phyloP scores from a whole-genome alignment of 2,329 filamentous ascomycete species.

The Elsinoe batatas region DNA sequence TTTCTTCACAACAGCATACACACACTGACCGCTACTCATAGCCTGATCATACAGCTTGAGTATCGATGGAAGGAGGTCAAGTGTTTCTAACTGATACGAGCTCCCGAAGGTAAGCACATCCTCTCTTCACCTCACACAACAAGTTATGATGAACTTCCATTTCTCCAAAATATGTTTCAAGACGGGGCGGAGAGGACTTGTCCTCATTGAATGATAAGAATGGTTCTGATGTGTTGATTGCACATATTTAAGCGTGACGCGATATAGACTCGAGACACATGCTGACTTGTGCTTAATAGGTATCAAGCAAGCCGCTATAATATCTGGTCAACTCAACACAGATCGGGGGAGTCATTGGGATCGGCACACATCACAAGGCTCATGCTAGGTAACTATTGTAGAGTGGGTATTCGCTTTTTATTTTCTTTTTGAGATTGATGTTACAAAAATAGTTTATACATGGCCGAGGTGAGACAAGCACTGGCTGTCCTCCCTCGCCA shows the following conservation, averaged over 20 bases:
- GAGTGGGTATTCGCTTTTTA: conserved; percentile 11
- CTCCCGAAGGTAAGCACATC: background rate
- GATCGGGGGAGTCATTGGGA: too few species aligned
- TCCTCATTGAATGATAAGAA: conserved; percentile 14
- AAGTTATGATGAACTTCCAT: conserved; percentile 15
- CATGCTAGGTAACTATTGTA: background rate
- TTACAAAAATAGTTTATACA: conserved; percentile 9
- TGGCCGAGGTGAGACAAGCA: background rate
- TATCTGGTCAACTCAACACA: too few species aligned
- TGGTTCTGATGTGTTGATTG: conserved; percentile 2
- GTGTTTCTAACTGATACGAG: too few species aligned
- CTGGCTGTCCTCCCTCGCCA: background rate
- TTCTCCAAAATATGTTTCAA: conserved; percentile 17
- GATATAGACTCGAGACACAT: too few species aligned
- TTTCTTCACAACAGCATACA: background rate
- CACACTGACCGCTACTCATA: background rate
- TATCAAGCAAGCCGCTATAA: background rate
- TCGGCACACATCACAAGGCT: background rate
- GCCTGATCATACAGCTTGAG: background rate
- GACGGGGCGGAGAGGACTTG: conserved; percentile 17
- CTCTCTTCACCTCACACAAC: background rate
- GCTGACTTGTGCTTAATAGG: background rate
- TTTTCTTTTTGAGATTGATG: conserved; percentile 2
- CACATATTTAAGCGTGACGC: background rate
- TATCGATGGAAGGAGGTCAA: background rate